These are phyloP conservation scores for Phenoliferia sp. DNA, from an alignment of 1,284 basidiomycete species.

Conservation along the genomic window DNA sequence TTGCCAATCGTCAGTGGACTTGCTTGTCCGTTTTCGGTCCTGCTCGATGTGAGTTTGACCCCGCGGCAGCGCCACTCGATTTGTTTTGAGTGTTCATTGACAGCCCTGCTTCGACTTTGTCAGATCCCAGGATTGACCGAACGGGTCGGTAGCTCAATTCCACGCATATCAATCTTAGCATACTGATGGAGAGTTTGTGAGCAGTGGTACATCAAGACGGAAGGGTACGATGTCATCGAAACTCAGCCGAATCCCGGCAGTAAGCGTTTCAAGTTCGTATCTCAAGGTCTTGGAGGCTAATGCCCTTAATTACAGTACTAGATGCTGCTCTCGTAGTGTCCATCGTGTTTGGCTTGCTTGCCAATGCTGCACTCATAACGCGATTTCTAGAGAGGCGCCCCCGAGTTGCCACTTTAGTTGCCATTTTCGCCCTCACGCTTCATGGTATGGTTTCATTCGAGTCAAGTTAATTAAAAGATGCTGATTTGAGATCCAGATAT, in stretches of 20 bases:
- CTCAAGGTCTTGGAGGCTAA: not conserved
- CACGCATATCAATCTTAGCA: not conserved
- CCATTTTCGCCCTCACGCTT: constrained; percentile 58
- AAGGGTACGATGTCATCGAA: constrained; percentile 50
- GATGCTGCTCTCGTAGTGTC: constrained; percentile 62
- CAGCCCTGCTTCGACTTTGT: not conserved
- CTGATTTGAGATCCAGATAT: constrained; percentile 54
- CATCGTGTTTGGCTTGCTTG: constrained; percentile 61
- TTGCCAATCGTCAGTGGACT: constrained; percentile 65
- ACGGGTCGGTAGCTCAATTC: constrained; percentile 9
- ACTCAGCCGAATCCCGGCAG: constrained; percentile 51
- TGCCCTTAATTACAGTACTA: constrained; percentile 45
- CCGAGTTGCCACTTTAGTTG: constrained; percentile 39
- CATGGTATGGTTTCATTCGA: constrained; percentile 44
- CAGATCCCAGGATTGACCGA: constrained; percentile 68
- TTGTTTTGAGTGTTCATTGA: too few relatives aligned
- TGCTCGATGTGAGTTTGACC: constrained; percentile 49
- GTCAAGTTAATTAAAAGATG: not conserved
- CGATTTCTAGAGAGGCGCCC: constrained; percentile 57
- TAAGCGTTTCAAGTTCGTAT: too few relatives aligned
- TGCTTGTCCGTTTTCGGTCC: constrained; percentile 67
- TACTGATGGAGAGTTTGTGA: too few relatives aligned
- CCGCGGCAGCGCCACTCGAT: not conserved
- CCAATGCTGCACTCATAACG: constrained; percentile 62
- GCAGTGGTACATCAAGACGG: constrained; percentile 25